These are phyloP conservation scores for Starmerella sirachaensis DNA, from an alignment of 805 yeast species.

Conservation along the genomic window DNA sequence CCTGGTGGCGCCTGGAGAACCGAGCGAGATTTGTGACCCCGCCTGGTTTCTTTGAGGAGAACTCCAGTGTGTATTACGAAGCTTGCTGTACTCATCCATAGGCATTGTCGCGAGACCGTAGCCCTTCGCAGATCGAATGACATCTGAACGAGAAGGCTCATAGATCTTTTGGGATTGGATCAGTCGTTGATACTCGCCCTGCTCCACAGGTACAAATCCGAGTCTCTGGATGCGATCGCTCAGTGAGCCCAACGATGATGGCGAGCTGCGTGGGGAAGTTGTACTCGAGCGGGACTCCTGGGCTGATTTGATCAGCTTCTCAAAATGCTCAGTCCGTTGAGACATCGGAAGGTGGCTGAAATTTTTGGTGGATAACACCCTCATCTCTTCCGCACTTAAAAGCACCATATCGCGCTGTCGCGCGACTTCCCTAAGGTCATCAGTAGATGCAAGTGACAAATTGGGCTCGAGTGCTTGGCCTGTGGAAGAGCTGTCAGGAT, in stretches of 20 bases:
- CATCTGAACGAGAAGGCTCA: conserved; percentile 28
- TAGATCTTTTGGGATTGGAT: conserved; percentile 25
- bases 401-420: conserved; percentile 6
- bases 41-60: background rate
- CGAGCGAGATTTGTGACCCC: background rate
- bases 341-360: conserved; percentile 13
- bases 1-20: conserved; percentile 1
- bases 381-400: conserved; percentile 10
- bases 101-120: conserved; percentile 37
- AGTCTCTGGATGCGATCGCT: conserved; percentile 25
- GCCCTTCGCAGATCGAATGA: conserved; percentile 31
- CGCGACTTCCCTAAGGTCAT: conserved; percentile 7
- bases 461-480: conserved; percentile 3
- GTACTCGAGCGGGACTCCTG: conserved; percentile 5
- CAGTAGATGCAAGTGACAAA: conserved; percentile 6
- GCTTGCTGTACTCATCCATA: conserved; percentile 33
- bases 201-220: conserved; percentile 28
- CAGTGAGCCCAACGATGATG: conserved; percentile 23
- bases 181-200: conserved; percentile 29
- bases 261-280: conserved; percentile 6
- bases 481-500: conserved; percentile 7
- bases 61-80: conserved; percentile 18
- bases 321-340: conserved; percentile 12
- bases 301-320: conserved; percentile 6
- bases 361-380: conserved; percentile 8